phyloP scores from a whole-genome alignment of 352 stramenopile species.

The Phytopythium montanum region DNA sequence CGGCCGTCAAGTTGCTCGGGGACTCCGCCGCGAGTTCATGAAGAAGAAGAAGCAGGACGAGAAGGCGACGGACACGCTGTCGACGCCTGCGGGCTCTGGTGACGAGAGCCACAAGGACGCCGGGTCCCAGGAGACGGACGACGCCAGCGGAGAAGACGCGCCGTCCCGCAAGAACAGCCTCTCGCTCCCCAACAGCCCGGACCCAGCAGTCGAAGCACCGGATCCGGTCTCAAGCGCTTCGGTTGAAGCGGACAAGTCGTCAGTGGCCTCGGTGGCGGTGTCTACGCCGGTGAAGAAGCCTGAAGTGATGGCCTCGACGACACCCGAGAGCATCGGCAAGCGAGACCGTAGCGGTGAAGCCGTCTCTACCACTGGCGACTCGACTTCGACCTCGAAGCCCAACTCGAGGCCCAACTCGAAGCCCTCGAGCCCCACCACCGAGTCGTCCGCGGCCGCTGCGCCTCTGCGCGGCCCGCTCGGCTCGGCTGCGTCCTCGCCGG shows the following conservation, averaged over 20 bases:
- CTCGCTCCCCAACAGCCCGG: slow-evolving; percentile 34
- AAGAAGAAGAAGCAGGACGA: slow-evolving; percentile 89
- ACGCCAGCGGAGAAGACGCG: slow-evolving; percentile 33
- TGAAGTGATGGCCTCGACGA: slow-evolving; percentile 7
- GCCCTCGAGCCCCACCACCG: background rate
- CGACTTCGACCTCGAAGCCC: background rate
- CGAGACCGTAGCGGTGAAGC: slow-evolving; percentile 9
- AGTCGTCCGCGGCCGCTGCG: background rate
- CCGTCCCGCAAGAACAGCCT: slow-evolving; percentile 32
- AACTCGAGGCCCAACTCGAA: too few species aligned
- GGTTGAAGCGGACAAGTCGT: slow-evolving; percentile 23
- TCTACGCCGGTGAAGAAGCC: slow-evolving; percentile 38
- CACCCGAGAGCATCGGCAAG: slow-evolving; percentile 6
- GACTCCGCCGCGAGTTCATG: slow-evolving; percentile 64
- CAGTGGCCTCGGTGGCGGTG: slow-evolving; percentile 14
- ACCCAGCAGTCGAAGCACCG: slow-evolving; percentile 39
- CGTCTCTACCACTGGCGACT: too few species aligned
- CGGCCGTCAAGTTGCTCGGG: slow-evolving; percentile 53
- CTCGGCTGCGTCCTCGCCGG: slow-evolving; percentile 16
- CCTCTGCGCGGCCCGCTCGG: background rate
- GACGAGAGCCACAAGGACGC: slow-evolving; percentile 52
- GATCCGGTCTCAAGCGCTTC: slow-evolving; percentile 10
- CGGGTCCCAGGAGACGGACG: slow-evolving; percentile 60
- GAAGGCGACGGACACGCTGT: slow-evolving; percentile 45
- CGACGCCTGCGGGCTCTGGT: slow-evolving; percentile 29